Base-by-base conservation (phyloP, 257 asterid species). In the Solanum bukasovii region DNA sequence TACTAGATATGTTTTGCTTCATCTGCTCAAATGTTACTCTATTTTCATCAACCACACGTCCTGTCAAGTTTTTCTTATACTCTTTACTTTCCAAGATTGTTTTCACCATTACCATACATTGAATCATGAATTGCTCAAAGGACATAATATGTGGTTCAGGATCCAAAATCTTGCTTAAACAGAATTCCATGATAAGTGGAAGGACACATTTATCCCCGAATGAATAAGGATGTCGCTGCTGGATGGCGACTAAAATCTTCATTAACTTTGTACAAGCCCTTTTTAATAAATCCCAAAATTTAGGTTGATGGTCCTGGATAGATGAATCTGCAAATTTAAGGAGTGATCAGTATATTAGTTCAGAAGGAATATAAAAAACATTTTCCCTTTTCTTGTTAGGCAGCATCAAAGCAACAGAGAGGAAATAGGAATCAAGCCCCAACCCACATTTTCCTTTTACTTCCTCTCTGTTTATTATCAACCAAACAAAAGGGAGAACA, bases 41-140 rank as follows among this genome's bases (percentile, higher is more conserved):
- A 89, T 91, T 94, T 91, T 94, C 98, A 93, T 94, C 98, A 91
- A 93, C 90, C 88, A 97, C 99, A 87, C 98, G 98, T 33, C 99
- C 99, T 90, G 94, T 91, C 93, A 92, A 88, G 88, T 92, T 72
- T 91, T 93, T 93, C 92, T 94, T 96, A 93, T 95, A 97, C 84
- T 97, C 99, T 94, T 95, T 96, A 91, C 99, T 92, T 93, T 96
- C 99, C 87, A 97, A 92, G 91, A 97, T 91, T 90, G 96, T 92
- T 91, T 97, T 97, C 92, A 93, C 91, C 95, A 94, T 91, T 84
- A 94, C 91, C 98, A 97, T 93, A 89, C 99, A 96, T 89, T 96
- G 98, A 90, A 97, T 95, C 93, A 96, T 88, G 89, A 96, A 94
- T 78, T 93, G 95, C 84, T 97, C 98, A 91, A 93, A 97, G 46